Evolutionary conservation across 2,329 filamentous ascomycete species (phyloP).

Genomic region (Clonostachys rhizophaga): DNA sequence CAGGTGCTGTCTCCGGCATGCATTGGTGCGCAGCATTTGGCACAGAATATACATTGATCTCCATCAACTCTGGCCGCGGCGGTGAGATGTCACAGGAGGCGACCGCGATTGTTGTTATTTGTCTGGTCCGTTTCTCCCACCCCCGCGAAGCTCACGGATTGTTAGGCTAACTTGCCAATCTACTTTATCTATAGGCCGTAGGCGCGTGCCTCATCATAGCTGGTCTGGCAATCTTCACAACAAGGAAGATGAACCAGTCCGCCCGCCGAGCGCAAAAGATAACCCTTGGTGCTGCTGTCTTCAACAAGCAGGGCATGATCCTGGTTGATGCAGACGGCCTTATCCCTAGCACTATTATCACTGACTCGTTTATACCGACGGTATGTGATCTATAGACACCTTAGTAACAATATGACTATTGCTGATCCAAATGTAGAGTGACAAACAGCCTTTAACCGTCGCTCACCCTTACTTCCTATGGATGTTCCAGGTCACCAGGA

Average conservation of each 20-base stretch:
- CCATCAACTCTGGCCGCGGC: constrained; percentile 15
- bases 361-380: constrained; percentile 67
- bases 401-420: neutral
- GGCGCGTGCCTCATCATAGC: constrained; percentile 57
- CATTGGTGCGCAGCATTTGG: constrained; percentile 77
- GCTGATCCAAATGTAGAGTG: constrained; percentile 17
- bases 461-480: constrained; percentile 80
- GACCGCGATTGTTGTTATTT: constrained; percentile 70
- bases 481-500: constrained; percentile 77
- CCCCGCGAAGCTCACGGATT: no score
- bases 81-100: constrained; percentile 51
- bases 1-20: constrained; percentile 77
- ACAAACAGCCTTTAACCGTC: constrained; percentile 70
- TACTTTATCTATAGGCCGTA: constrained; percentile 41
- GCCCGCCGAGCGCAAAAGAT: constrained; percentile 59
- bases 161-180: neutral
- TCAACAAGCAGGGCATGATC: constrained; percentile 61
- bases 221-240: constrained; percentile 47
- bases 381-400: constrained; percentile 23
- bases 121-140: constrained; percentile 46
- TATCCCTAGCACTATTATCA: constrained; percentile 71
- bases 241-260: constrained; percentile 45
- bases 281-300: constrained; percentile 56
- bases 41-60: constrained; percentile 59
- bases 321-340: constrained; percentile 67